Base-by-base conservation (phyloP, 495 filamentous ascomycete species). In the Aspergillus nidulans region DNA sequence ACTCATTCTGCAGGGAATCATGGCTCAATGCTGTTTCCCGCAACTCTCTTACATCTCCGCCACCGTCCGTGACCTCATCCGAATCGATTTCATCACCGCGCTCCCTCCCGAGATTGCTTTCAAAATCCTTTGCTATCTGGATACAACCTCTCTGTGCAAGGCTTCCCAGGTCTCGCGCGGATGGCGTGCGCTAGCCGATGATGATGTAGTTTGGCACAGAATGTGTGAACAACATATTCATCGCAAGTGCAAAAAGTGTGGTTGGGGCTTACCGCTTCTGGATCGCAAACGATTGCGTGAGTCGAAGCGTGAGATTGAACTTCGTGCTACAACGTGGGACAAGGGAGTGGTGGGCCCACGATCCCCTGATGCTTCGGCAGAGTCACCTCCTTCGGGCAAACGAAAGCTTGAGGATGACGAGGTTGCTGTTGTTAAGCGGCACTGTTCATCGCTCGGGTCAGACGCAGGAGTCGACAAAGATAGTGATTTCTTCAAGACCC, bases 141-240 rank as follows among this genome's bases (percentile, higher is more conserved):
- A 99, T 65, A 95, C 92, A 6, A 87, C 88, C 5, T 97, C 92
- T n/a, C 79, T 99, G 8, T 97, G 95, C 77, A 95, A 95, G 67
- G 94, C 92, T 7, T 90, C 95, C 3, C 95, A 97, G 69, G 95
- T 99, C 34, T 96, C 90, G 66, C 84, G 83, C 52, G 79, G 84
- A 53, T 99, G 94, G 94, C 81, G 88, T 53, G 79, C 78, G 48
- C 69, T 99, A 23, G 94, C 94, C 2, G 95, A 97, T 67, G 91
- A 96, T 64, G 92, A 99, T 71, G 86, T 96, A 21, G 94, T 99
- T 2, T 99, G 94, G 94, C 92, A 97, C 60, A 87, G 85, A 52
- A 97, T 99, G 92, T 99, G 94, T 64, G 92, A 97, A 73, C 94
- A 99, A 63, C 94, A 99, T 63, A 97, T 96, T 50, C 90, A 94